Evolutionary conservation across 2,329 filamentous ascomycete species (phyloP).

Genomic region (Hypoxylon sp.): DNA sequence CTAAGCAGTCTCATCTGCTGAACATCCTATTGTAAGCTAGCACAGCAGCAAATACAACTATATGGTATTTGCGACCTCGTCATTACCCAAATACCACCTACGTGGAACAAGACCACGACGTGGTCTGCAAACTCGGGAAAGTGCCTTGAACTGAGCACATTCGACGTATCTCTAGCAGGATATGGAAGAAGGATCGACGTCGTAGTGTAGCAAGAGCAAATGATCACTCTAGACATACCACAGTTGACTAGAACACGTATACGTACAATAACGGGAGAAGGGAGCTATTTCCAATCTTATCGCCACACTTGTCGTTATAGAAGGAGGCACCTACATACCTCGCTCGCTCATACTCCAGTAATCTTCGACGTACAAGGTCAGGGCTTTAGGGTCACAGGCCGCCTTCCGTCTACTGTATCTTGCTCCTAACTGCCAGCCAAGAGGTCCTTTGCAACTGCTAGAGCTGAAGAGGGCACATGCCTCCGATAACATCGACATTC

Average conservation of each 20-base stretch:
- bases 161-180: neutral
- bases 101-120: neutral
- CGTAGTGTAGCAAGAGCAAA: neutral
- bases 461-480: neutral
- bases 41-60: neutral
- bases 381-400: neutral
- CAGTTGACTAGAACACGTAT: neutral
- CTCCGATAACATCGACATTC: neutral
- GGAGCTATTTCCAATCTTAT: too few species aligned
- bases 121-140: neutral
- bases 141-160: neutral
- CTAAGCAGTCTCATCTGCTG: neutral
- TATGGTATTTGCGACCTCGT: neutral
- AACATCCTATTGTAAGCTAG: neutral
- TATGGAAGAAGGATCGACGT: neutral
- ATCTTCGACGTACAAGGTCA: neutral
- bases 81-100: neutral
- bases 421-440: neutral
- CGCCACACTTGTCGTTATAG: neutral
- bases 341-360: neutral
- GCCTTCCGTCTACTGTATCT: neutral
- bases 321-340: neutral
- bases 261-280: too few species aligned
- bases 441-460: neutral
- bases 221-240: neutral